A percentile compares a stretch with the other conserved stretches of the same genome.
Evolutionary conservation across 2,329 filamentous ascomycete genomes (phyloP).

Genomic region (Colletotrichum tabaci): DNA sequence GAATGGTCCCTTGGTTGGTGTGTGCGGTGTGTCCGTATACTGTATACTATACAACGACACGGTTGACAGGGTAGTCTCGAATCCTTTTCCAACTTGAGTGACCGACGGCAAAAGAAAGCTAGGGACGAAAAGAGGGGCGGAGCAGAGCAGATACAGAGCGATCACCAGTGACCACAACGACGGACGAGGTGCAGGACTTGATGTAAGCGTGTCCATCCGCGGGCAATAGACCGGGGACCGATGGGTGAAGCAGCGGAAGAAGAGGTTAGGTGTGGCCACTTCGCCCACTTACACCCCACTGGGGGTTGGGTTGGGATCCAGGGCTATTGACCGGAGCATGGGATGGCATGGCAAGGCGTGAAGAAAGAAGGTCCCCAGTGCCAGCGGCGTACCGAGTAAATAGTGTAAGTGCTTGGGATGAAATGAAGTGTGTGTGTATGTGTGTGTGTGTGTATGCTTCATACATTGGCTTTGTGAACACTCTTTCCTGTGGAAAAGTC

Average conservation of each 20-base stretch:
- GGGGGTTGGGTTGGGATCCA: constrained; percentile 32
- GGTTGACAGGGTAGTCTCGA: constrained; percentile 22
- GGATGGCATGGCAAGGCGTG: constrained; percentile 18
- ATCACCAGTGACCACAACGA: constrained; percentile 16
- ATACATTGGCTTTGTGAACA: not conserved
- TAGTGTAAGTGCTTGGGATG: not conserved
- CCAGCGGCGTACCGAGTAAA: not conserved
- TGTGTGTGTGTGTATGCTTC: not conserved
- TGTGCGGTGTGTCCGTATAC: not conserved
- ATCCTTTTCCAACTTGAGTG: constrained; percentile 28
- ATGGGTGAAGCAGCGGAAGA: constrained; percentile 18
- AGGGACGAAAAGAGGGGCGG: constrained; percentile 14
- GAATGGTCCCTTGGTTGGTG: constrained; percentile 18
- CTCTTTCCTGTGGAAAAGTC: too few species aligned
- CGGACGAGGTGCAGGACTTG: not conserved
- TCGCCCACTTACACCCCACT: constrained; percentile 39
- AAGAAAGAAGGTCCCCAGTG: constrained; percentile 2
- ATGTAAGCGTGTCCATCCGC: constrained; percentile 7
- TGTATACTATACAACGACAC: too few species aligned
- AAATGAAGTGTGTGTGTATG: too few species aligned
- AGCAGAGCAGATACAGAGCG: not conserved
- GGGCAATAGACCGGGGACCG: constrained; percentile 18
- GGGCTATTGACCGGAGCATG: constrained; percentile 16
- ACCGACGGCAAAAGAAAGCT: constrained; percentile 16
- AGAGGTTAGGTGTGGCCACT: constrained; percentile 27